Evolutionary conservation across 2,329 filamentous ascomycete genomes (phyloP).

Genomic region (Apiospora kogelbergensis): DNA sequence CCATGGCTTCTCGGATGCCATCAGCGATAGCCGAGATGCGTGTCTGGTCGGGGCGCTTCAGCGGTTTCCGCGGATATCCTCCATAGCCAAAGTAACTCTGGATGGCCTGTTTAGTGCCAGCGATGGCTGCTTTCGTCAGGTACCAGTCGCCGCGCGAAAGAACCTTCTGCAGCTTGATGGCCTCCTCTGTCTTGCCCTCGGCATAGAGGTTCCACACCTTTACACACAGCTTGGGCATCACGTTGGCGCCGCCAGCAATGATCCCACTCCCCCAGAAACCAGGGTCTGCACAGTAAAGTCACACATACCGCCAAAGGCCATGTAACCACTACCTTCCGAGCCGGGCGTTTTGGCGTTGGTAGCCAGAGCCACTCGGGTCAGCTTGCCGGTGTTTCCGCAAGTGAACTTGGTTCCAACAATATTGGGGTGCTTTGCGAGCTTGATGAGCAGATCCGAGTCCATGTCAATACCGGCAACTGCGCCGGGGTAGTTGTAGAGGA

Average conservation of each 20-base stretch:
- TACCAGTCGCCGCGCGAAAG: constrained; percentile 72
- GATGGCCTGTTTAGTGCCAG: constrained; percentile 67
- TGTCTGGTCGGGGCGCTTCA: constrained; percentile 28
- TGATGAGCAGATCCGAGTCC: constrained; percentile 53
- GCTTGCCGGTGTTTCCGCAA: constrained; percentile 54
- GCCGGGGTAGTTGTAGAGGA: constrained; percentile 64
- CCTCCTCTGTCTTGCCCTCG: constrained; percentile 56
- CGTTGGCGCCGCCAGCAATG: constrained; percentile 68
- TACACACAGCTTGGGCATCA: constrained; percentile 65
- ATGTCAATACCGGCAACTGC: constrained; percentile 56
- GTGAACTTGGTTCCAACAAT: constrained; percentile 60
- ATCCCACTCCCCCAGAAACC: constrained; percentile 64
- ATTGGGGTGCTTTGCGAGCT: constrained; percentile 51
- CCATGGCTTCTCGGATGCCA: constrained; percentile 30
- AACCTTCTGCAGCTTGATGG: constrained; percentile 61
- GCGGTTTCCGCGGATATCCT: constrained; percentile 57
- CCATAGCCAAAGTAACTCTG: constrained; percentile 65
- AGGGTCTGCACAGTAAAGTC: constrained; percentile 65
- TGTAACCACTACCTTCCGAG: constrained; percentile 64
- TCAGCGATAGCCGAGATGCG: constrained; percentile 25
- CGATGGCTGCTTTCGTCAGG: constrained; percentile 51
- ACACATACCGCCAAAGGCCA: constrained; percentile 82
- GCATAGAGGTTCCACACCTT: constrained; percentile 61
- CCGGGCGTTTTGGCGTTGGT: constrained; percentile 69
- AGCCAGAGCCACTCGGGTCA: constrained; percentile 47